Evolutionary conservation across 768 basidiomycete genomes (phyloP), one percentile per base, ranked within the genome.

Genomic region (Lenzites betulinus): DNA sequence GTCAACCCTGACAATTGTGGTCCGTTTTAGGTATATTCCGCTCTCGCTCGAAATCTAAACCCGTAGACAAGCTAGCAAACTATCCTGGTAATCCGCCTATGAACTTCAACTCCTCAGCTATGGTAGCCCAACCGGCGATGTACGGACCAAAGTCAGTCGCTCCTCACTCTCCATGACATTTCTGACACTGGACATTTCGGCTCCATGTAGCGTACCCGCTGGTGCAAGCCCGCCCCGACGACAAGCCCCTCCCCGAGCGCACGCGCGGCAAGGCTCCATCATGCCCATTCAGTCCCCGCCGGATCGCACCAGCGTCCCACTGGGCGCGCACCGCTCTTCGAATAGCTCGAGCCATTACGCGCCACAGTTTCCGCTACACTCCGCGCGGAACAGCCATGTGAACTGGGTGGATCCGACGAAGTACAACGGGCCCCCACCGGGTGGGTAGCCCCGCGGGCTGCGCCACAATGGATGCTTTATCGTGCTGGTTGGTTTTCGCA

Each of bases 391-490:
- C 50, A 57, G 59, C 38, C 54, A 28, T n/a, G 2, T 39, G 22
- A 47, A 58, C n/a, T 82, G 81, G 81, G 81, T 82, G 28, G 81
- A 83, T 60, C 78, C 76, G 15, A 70, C 69, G 53, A n/a, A 57
- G 41, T 81, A 77, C 59, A 83, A 80, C 67, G 81, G 73, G 35
- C 63, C 59, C 1, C 11, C 28, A 1, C 48, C 56, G 11, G 28
- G 48, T 25, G 41, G 56, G n/a, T 58, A 41, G 56, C 39, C 26
- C 13, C 7, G 25, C 46, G 35, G 11, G 30, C 30, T 33, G 30
- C n/a, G n/a, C n/a, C 8, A 35, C 33, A n/a, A 18, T 35, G 23
- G 26, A 47, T 51, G 3, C n/a, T n/a, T n/a, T n/a, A 20, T n/a
- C 16, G 33, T 52, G 36, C 22, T 25, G 38, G 16, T 42, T 26